Percentiles rank a stretch among this genome's conserved stretches.
Evolutionary conservation across 176 grass and related monocot genomes (phyloP).

Genomic region (Juncus inflexus): DNA sequence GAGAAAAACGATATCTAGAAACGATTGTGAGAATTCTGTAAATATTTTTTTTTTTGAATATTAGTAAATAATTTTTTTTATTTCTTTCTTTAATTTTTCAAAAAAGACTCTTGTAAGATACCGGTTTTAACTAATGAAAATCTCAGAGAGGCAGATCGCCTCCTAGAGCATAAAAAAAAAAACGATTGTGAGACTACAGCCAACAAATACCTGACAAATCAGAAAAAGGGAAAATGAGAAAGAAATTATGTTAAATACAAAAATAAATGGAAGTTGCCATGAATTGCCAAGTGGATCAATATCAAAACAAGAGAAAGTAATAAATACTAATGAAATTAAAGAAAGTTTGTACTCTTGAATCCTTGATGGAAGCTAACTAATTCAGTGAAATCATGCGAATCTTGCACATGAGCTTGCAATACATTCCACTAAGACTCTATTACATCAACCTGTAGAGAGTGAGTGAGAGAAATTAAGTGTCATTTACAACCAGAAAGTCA

Average conservation of each 20-base stretch:
- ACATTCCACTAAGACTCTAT: conserved; percentile 99
- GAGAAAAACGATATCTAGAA: conserved; percentile 92
- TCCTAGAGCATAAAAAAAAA: too few species aligned
- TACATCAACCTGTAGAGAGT: conserved; percentile 77
- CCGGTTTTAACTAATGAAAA: too few species aligned
- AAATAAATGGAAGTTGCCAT: background rate
- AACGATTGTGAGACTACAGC: background rate
- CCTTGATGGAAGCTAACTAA: conserved; percentile 93
- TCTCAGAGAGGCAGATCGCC: too few species aligned
- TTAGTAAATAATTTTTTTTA: too few species aligned
- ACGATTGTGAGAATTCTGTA: conserved; percentile 53
- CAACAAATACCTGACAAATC: conserved; percentile 64
- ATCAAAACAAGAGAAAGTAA: too few species aligned
- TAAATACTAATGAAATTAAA: background rate
- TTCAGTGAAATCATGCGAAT: conserved; percentile 98
- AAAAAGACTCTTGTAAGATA: too few species aligned
- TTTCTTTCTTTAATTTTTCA: too few species aligned
- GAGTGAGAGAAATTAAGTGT: background rate
- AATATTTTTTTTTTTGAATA: too few species aligned
- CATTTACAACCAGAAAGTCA: too few species aligned
- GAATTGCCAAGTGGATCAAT: too few species aligned
- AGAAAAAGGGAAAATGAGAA: conserved; percentile 11
- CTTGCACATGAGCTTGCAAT: conserved; percentile 87
- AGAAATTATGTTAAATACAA: conserved; percentile 7
- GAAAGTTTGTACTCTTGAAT: conserved; percentile 44